A percentile compares a stretch with the other conserved stretches of the same genome.
Conservation (phyloP, 148 eudicot species). For the Rhododendron vialii region DNA sequence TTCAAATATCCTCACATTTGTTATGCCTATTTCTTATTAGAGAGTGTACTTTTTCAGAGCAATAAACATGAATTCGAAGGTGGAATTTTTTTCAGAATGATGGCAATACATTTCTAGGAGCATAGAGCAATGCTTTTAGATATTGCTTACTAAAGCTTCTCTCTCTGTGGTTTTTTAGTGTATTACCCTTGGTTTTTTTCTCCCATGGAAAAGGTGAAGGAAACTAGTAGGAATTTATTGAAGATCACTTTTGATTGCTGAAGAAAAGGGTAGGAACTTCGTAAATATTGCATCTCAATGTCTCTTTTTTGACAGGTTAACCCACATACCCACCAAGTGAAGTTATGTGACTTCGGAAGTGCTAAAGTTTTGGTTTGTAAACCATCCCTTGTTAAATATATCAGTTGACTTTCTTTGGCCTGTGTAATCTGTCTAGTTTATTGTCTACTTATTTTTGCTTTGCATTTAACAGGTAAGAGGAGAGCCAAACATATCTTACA, state of each 20-base stretch:
- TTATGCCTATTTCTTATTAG: background rate
- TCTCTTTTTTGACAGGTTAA: slow-evolving; percentile 47
- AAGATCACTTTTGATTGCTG: background rate
- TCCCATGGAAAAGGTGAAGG: background rate
- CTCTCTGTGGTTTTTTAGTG: background rate
- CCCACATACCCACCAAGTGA: slow-evolving; percentile 82
- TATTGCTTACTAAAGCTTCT: background rate
- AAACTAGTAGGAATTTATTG: background rate
- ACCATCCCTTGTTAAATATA: background rate
- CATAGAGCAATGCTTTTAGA: background rate
- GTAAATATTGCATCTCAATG: background rate
- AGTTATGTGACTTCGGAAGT: slow-evolving; percentile 88
- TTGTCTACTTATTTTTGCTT: background rate
- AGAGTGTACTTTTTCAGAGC: background rate
- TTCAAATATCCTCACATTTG: background rate
- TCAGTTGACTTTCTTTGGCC: background rate
- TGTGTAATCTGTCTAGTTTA: background rate
- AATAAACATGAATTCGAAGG: background rate
- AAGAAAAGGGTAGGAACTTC: background rate
- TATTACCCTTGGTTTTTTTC: background rate
- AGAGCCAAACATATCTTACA: slow-evolving; percentile 89
- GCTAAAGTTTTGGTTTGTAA: slow-evolving; percentile 80
- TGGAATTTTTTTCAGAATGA: background rate
- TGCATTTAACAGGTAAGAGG: slow-evolving; percentile 66
- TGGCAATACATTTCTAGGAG: background rate